Percentiles rank a stretch among this genome's conserved stretches.
Conservation (phyloP, 306 rosid genomes). For the Erythrophleum fordii region DNA sequence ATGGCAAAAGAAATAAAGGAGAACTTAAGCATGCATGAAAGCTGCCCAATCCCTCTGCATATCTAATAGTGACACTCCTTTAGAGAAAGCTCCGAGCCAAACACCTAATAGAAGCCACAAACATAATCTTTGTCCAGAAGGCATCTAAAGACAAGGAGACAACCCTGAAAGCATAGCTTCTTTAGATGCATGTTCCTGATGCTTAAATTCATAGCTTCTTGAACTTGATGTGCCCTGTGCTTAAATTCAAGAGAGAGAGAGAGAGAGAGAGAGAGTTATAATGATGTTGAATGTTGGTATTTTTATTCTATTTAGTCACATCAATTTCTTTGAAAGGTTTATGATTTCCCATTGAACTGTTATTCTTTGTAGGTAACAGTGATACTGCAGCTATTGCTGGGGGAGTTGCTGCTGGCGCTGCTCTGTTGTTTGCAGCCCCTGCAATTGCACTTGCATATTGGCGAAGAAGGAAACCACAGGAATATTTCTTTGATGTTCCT, state of each 20-base stretch:
- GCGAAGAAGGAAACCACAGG: conserved; percentile 76
- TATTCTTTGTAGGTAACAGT: conserved; percentile 53
- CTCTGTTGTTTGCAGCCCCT: conserved; percentile 88
- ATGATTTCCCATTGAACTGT: conserved; percentile 27
- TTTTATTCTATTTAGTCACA: conserved; percentile 27
- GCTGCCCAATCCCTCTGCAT: not conserved
- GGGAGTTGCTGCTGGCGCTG: conserved; percentile 98
- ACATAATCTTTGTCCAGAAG: not conserved
- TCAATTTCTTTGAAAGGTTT: conserved; percentile 29
- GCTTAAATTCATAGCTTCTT: conserved; percentile 9
- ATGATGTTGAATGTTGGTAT: conserved; percentile 11
- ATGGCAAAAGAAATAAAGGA: not conserved
- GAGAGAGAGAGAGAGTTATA: not conserved
- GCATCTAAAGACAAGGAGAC: not conserved
- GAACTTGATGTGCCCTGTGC: conserved; percentile 2
- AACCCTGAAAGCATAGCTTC: not conserved
- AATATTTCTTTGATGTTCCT: conserved; percentile 92
- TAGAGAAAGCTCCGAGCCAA: not conserved
- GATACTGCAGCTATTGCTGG: conserved; percentile 92
- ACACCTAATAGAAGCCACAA: not conserved
- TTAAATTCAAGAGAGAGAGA: conserved; percentile 6
- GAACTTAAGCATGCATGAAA: not conserved
- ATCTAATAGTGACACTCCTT: not conserved
- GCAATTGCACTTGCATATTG: conserved; percentile 89
- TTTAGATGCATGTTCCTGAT: not conserved